These are phyloP conservation scores for Bolboschoenus planiculmis DNA, from an alignment of 176 grass and related monocot genomes.

Conservation along the genomic window DNA sequence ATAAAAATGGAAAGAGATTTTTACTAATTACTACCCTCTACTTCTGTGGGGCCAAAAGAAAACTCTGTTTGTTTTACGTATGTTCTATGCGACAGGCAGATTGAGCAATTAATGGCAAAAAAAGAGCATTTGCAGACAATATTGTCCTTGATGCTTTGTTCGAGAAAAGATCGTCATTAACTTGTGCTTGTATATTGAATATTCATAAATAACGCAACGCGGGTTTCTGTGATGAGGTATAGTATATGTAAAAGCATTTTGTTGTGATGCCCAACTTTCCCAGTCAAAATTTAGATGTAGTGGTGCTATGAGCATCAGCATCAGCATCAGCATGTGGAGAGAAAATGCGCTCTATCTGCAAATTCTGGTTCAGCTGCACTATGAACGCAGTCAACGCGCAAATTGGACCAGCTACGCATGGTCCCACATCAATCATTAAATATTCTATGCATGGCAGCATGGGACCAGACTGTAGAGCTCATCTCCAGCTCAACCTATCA, in stretches of 20 bases:
- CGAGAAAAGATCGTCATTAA: too few relatives aligned
- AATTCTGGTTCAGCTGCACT: not conserved
- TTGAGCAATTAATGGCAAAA: not conserved
- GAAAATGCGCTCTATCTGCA: not conserved
- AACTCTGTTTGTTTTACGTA: too few relatives aligned
- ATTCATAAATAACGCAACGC: too few relatives aligned
- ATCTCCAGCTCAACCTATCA: too few relatives aligned
- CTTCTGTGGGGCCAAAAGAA: not conserved
- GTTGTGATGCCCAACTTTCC: not conserved
- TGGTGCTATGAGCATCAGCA: not conserved
- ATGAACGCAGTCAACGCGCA: not conserved
- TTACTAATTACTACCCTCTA: not conserved
- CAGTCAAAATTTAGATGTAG: not conserved
- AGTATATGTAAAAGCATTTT: not conserved
- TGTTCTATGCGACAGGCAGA: not conserved
- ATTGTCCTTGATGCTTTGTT: too few relatives aligned
- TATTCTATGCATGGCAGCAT: not conserved
- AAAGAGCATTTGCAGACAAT: too few relatives aligned
- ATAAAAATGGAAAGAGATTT: not conserved
- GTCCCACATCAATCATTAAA: not conserved
- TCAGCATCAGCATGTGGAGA: not conserved
- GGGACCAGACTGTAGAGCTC: too few relatives aligned
- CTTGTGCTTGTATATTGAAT: too few relatives aligned
- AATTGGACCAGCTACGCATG: not conserved
- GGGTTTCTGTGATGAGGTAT: too few relatives aligned